Percentiles rank a stretch among this genome's conserved stretches.
These are phyloP conservation scores for Trichoderma simmonsii DNA, from an alignment of 2,329 filamentous ascomycete genomes.

Conservation along the genomic window DNA sequence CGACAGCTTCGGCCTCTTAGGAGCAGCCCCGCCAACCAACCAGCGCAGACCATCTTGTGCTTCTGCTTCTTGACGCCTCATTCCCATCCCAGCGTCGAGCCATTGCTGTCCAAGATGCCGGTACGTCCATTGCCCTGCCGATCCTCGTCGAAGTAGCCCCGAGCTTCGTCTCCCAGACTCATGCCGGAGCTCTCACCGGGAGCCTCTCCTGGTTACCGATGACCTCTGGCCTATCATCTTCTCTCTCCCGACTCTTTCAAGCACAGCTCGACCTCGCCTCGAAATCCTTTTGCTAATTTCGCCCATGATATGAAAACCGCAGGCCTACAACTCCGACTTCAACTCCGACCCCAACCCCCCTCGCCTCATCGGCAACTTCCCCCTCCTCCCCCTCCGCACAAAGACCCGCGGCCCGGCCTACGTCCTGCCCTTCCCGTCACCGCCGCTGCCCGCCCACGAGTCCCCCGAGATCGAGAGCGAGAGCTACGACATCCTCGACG, in stretches of 20 bases:
- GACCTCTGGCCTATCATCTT: not conserved
- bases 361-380: conserved; percentile 78
- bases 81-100: conserved; percentile 23
- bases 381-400: conserved; percentile 89
- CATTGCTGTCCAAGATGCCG: conserved; percentile 43
- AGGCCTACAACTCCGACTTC: conserved; percentile 99
- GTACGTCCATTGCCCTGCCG: conserved; percentile 34
- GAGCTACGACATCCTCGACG: conserved; percentile 94
- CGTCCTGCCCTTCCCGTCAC: conserved; percentile 63
- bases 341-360: conserved; percentile 69
- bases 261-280: not conserved
- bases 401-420: conserved; percentile 94
- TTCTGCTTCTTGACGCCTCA: conserved; percentile 1
- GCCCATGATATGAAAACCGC: conserved; percentile 11
- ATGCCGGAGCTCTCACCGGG: not conserved
- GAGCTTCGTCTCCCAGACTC: not conserved
- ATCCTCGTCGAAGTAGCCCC: not conserved
- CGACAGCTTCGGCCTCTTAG: conserved; percentile 20
- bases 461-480: conserved; percentile 80
- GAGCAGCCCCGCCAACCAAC: conserved; percentile 21
- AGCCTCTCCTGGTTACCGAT: not conserved
- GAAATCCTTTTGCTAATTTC: conserved; percentile 24
- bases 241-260: not conserved
- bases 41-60: conserved; percentile 19
- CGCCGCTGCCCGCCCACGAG: conserved; percentile 56